phyloP scores from a whole-genome alignment of 306 rosid genomes.

The Quercus parvula region DNA sequence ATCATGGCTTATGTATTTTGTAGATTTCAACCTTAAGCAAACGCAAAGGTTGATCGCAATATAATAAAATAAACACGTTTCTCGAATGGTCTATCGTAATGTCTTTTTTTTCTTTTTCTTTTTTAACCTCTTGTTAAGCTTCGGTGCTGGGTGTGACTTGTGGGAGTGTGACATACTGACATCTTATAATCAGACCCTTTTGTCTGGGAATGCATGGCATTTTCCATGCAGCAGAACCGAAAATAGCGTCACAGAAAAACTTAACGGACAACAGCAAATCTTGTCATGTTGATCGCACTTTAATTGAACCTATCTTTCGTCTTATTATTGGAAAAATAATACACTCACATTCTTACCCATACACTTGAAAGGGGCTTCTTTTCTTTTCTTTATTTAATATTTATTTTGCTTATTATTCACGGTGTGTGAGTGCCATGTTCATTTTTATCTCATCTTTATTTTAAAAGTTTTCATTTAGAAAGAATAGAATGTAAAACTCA shows the following conservation, averaged over 20 bases:
- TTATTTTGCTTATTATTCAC: too few relatives aligned
- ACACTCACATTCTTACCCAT: too few relatives aligned
- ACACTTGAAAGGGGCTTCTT: too few relatives aligned
- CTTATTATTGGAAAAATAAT: too few relatives aligned
- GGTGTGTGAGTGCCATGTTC: too few relatives aligned
- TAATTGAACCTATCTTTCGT: too few relatives aligned
- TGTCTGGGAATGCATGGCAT: neutral
- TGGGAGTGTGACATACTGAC: neutral
- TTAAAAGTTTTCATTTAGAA: too few relatives aligned
- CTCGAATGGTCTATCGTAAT: conserved; percentile 3
- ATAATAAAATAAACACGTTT: conserved; percentile 25
- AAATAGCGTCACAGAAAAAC: neutral
- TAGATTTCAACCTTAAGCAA: conserved; percentile 30
- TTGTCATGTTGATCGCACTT: neutral
- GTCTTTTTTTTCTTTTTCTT: neutral
- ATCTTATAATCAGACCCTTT: neutral
- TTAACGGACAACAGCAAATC: neutral
- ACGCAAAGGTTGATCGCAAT: conserved; percentile 30
- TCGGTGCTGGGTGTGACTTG: too few relatives aligned
- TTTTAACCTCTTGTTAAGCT: too few relatives aligned
- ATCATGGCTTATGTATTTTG: conserved; percentile 6
- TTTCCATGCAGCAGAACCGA: neutral
- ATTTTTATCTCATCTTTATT: too few relatives aligned
- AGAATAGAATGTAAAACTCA: rapidly evolving
- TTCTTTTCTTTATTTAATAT: too few relatives aligned